Evolutionary conservation across 1,284 basidiomycete genomes (phyloP), one percentile per base, ranked within the genome.

Genomic region (Trametes sp.): DNA sequence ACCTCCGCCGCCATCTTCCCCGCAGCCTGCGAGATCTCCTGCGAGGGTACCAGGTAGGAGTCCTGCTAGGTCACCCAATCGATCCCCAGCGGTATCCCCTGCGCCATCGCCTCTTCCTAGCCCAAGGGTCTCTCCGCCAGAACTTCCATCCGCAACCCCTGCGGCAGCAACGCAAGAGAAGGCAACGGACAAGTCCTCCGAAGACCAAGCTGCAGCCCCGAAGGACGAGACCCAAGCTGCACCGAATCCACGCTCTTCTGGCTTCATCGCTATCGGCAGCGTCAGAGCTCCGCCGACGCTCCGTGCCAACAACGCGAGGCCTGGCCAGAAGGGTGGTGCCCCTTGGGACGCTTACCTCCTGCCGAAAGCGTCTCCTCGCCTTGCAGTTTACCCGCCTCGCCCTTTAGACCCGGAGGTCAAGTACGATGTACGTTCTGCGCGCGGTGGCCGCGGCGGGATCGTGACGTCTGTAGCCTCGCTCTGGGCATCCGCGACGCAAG

Each of bases 371-470:
- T 57, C 66, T 11, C 59, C 68, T 33, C 59, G 65, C 11, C 63
- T 68, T 8, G 57, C 78, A 8, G 69, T 71, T 0, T 78, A 80
- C 57, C 77, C 79, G 2, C 74, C 77, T 19, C 75, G 74, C 2
- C 65, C 72, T 10, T 68, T 61, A 21, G 82, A 85, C 67, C 76
- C 82, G 0, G 85, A 85, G 59, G 80, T 80, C 26, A 88, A 87
- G 66, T 93, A 93, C 72, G 87, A 93, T 69, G 75, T 90, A 23
- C 85, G 88, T 6, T 92, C 90, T 42, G 92, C 91, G 11, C 84
- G 92, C 26, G 92, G 93, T 2, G 93, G 93, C 2, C 79, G 83
- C 54, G 92, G 92, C 0, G 93, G 92, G 11, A 83, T 84, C 55
- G 93, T 94, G 16, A 81, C 90, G 1, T 82, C 90, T 6, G 90